These are phyloP conservation scores for Clarireedia hainanense DNA, from an alignment of 2,329 filamentous ascomycete genomes.

Conservation along the genomic window DNA sequence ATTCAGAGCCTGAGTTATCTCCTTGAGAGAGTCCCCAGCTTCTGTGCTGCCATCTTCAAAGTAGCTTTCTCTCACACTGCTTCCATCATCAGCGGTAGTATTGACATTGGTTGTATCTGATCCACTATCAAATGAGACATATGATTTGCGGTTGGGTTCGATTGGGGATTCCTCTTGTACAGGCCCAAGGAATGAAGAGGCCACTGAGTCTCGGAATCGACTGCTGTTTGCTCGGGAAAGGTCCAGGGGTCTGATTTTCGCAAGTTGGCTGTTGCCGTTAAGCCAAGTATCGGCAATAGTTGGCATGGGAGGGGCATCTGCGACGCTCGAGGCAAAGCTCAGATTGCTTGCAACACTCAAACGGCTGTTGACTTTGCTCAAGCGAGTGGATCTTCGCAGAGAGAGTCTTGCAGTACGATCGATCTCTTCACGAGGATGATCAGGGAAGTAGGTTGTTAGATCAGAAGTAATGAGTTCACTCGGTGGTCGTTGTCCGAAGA, in stretches of 20 bases:
- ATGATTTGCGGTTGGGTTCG: constrained; percentile 88
- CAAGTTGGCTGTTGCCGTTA: constrained; percentile 48
- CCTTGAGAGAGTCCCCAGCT: constrained; percentile 67
- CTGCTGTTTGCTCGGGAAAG: constrained; percentile 32
- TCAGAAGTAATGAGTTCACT: constrained; percentile 97
- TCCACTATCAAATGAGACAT: constrained; percentile 65
- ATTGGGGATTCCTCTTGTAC: constrained; percentile 80
- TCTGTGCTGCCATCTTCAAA: constrained; percentile 70
- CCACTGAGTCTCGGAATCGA: constrained; percentile 76
- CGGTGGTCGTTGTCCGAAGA: constrained; percentile 85
- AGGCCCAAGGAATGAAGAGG: constrained; percentile 81
- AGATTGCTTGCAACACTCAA: constrained; percentile 90
- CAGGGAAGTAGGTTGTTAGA: constrained; percentile 92
- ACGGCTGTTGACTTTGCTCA: constrained; percentile 88
- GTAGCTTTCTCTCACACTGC: constrained; percentile 66
- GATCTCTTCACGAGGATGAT: constrained; percentile 88
- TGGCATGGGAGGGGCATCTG: constrained; percentile 89
- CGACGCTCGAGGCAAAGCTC: constrained; percentile 85
- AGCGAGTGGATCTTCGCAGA: constrained; percentile 77
- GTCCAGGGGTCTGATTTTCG: constrained; percentile 41
- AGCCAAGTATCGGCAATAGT: constrained; percentile 95
- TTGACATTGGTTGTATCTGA: constrained; percentile 64
- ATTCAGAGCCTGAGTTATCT: constrained; percentile 75
- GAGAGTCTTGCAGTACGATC: constrained; percentile 92
- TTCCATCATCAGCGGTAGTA: constrained; percentile 70